A percentile compares a stretch with the other conserved stretches of the same genome.
Conservation (phyloP, 176 grass and related monocot genomes). For the Aegilops longissima region DNA sequence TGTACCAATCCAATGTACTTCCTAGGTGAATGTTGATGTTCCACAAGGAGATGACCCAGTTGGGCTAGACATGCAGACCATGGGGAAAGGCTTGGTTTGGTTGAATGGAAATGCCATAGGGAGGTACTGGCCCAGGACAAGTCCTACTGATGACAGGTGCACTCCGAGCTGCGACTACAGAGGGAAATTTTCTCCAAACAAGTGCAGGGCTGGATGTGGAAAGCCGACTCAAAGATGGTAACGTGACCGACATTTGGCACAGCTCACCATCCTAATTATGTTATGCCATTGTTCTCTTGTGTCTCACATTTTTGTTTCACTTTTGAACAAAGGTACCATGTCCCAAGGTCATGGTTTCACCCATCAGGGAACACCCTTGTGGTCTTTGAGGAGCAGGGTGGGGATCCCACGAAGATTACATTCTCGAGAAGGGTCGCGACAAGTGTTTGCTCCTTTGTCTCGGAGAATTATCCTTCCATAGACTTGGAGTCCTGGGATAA, state of each 20-base stretch:
- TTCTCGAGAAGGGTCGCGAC: slow-evolving; percentile 62
- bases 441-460: slow-evolving; percentile 62
- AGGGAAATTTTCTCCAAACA: slow-evolving; percentile 72
- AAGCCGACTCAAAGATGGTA: slow-evolving; percentile 95
- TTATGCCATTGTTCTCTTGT: neutral
- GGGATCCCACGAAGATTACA: slow-evolving; percentile 82
- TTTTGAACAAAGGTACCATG: slow-evolving; percentile 76
- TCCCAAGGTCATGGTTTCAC: slow-evolving; percentile 91
- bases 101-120: slow-evolving; percentile 94
- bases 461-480: slow-evolving; percentile 63
- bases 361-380: slow-evolving; percentile 81
- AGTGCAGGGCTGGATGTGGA: slow-evolving; percentile 88
- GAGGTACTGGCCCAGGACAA: slow-evolving; percentile 72
- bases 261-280: neutral
- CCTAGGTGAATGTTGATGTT: slow-evolving; percentile 71
- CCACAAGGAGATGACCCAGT: slow-evolving; percentile 76
- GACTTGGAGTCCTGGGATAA: slow-evolving; percentile 52
- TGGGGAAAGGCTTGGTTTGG: slow-evolving; percentile 98
- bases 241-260: neutral
- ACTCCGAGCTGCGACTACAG: slow-evolving; percentile 65
- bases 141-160: slow-evolving; percentile 63
- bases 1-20: slow-evolving; percentile 15
- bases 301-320: slow-evolving; percentile 26
- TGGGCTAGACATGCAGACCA: slow-evolving; percentile 83
- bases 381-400: slow-evolving; percentile 85